Evolutionary conservation across 139 green algal genomes (phyloP).

Genomic region (Chlamydomonas urium): DNA sequence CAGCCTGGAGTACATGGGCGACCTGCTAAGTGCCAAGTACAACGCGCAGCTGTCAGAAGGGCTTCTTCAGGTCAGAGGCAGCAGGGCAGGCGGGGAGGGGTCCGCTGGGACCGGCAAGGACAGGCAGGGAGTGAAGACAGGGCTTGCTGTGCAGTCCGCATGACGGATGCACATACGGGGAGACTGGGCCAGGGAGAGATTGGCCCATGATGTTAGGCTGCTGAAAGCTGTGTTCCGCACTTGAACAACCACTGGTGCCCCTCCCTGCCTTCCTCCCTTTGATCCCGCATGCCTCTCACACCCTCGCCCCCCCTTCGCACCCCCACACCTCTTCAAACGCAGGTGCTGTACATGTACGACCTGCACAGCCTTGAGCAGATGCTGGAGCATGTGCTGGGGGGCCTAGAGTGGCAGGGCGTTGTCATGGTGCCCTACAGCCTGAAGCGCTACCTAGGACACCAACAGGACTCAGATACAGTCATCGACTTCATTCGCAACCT

Average conservation of each 20-base stretch:
- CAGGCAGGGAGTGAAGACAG: too few species aligned
- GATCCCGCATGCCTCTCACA: too few species aligned
- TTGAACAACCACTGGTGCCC: too few species aligned
- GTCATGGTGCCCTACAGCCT: constrained; percentile 32
- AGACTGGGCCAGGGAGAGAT: too few species aligned
- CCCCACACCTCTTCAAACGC: too few species aligned
- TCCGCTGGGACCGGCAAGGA: too few species aligned
- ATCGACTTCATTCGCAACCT: constrained; percentile 5
- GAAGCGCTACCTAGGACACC: constrained; percentile 24
- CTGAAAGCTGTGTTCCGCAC: too few species aligned
- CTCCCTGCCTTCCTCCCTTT: too few species aligned
- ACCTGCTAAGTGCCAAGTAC: constrained; percentile 29
- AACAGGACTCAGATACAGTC: constrained; percentile 5
- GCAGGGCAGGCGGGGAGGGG: not conserved
- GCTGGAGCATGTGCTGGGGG: constrained; percentile 39
- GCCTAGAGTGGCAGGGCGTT: constrained; percentile 42
- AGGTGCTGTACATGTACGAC: constrained; percentile 31
- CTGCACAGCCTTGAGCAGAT: constrained; percentile 40
- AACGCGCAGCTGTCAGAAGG: not conserved
- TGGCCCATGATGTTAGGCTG: too few species aligned
- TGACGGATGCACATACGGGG: too few species aligned
- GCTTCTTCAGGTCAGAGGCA: constrained; percentile 3
- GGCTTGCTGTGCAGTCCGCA: too few species aligned
- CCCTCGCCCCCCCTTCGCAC: too few species aligned
- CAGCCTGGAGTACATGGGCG: constrained; percentile 43